Evolutionary conservation across 2,329 filamentous ascomycete genomes (phyloP).

Genomic region (Rhinocladiella mackenziei): DNA sequence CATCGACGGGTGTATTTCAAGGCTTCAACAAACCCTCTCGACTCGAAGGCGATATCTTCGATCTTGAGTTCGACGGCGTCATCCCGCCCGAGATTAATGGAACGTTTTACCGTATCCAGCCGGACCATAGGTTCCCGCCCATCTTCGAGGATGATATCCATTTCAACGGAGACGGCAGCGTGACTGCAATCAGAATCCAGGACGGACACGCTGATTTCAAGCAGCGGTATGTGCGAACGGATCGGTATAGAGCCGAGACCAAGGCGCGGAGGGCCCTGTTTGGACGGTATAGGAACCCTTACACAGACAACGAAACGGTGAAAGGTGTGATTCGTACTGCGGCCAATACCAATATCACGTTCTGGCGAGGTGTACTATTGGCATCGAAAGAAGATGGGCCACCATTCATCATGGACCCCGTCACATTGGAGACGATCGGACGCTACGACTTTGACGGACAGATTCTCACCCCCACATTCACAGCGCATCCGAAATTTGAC

Average conservation of each 20-base stretch:
- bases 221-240: conserved; percentile 43
- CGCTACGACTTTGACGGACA: conserved; percentile 51
- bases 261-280: conserved; percentile 44
- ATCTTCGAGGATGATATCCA: conserved; percentile 54
- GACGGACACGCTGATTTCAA: conserved; percentile 43
- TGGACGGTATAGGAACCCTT: conserved; percentile 56
- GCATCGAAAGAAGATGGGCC: conserved; percentile 49
- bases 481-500: conserved; percentile 53
- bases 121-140: conserved; percentile 51
- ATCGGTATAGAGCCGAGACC: conserved; percentile 40
- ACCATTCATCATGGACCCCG: conserved; percentile 47
- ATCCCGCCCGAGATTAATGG: conserved; percentile 44
- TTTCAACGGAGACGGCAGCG: conserved; percentile 45
- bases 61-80: conserved; percentile 37
- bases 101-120: conserved; percentile 44
- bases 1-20: conserved; percentile 18
- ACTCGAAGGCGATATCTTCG: conserved; percentile 35
- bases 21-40: conserved; percentile 41
- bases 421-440: conserved; percentile 48
- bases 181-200: conserved; percentile 43
- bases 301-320: conserved; percentile 48
- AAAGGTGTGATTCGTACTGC: conserved; percentile 54
- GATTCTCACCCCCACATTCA: conserved; percentile 46
- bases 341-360: conserved; percentile 56
- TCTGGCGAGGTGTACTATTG: conserved; percentile 51